Evolutionary conservation across 2,329 filamentous ascomycete genomes (phyloP), one percentile per base, ranked within the genome.

Genomic region (Fusarium heterosporum): DNA sequence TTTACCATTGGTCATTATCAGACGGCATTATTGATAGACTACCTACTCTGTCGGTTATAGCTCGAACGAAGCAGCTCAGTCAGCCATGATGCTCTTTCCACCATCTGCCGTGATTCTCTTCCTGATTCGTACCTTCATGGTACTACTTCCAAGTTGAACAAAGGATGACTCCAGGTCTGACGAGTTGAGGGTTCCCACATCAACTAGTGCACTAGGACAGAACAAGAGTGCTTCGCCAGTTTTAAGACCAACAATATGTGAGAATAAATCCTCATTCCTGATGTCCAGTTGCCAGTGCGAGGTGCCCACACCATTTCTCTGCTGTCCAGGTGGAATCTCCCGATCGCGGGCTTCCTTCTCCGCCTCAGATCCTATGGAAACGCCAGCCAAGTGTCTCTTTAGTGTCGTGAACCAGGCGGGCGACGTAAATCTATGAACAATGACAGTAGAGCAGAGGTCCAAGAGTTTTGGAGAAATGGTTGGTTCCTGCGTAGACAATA

Each of bases 181-280:
- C 10, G 2, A 4, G 8, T 6, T n/a, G 12, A 6, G 3, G 1
- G 11, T 8, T 13, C 1, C 17, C 9, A 8, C 5, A 2, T 26
- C 14, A 4, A 38, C 8, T 11, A 41, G 3, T 1, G 53, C 54
- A 3, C 54, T 56, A 2, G 47, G 47, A 2, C 29, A 34, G 12
- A 56, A 56, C 8, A 56, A 14, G 1, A 56, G 26, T 3, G 47
- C 54, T 6, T 56, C 54, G 0, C 54, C 54, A 11, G 47, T 56
- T 4, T 13, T 29, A 12, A 56, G 17, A 4, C 22, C 25, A 5
- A 56, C 39, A 2, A 54, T 56, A 1, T 56, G 17, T 3, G 48
- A 17, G 10, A 54, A 30, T 6, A 54, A 16, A 3, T 43, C 38
- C n/a, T 36, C 34, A n/a, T 36, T n/a, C 16, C n/a, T 36, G 34